Evolutionary conservation across 176 grass and related monocot genomes (phyloP).

Genomic region (Raddia guianensis): DNA sequence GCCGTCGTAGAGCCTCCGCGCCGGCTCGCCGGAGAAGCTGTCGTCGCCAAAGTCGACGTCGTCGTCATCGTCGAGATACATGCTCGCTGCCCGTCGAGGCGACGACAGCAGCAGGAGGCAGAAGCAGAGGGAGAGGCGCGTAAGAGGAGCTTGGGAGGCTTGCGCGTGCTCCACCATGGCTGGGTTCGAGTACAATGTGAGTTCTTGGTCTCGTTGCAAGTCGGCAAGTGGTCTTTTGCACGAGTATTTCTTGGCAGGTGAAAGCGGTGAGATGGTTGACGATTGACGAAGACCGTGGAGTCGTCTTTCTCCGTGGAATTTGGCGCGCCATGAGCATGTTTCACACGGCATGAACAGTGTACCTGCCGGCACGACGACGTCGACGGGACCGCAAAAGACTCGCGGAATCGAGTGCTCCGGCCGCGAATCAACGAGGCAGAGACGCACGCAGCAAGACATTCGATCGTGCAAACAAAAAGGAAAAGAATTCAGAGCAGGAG

Average conservation of each 20-base stretch:
- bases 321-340: slow-evolving; percentile 7
- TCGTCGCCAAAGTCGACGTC: not conserved
- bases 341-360: slow-evolving; percentile 33
- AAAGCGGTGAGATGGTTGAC: not conserved
- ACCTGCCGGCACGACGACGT: slow-evolving; percentile 21
- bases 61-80: slow-evolving; percentile 21
- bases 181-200: not conserved
- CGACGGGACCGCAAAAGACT: too few species aligned
- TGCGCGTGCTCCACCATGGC: slow-evolving; percentile 33
- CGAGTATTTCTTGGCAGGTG: not conserved
- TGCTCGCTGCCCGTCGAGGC: slow-evolving; percentile 19
- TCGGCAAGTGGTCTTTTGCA: slow-evolving; percentile 5
- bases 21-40: not conserved
- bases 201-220: not conserved
- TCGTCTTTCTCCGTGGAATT: slow-evolving; percentile 37
- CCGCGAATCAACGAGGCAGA: not conserved
- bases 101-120: slow-evolving; percentile 22
- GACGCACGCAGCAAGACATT: not conserved
- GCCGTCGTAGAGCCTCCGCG: slow-evolving; percentile 1
- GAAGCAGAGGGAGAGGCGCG: slow-evolving; percentile 2
- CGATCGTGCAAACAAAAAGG: not conserved
- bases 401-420: too few species aligned
- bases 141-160: not conserved
- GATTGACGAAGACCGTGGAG: slow-evolving; percentile 4
- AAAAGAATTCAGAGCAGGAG: not conserved